A percentile compares a stretch with the other conserved stretches of the same genome.
Conservation (phyloP, 768 basidiomycete genomes). For the Amanita jacksonii region DNA sequence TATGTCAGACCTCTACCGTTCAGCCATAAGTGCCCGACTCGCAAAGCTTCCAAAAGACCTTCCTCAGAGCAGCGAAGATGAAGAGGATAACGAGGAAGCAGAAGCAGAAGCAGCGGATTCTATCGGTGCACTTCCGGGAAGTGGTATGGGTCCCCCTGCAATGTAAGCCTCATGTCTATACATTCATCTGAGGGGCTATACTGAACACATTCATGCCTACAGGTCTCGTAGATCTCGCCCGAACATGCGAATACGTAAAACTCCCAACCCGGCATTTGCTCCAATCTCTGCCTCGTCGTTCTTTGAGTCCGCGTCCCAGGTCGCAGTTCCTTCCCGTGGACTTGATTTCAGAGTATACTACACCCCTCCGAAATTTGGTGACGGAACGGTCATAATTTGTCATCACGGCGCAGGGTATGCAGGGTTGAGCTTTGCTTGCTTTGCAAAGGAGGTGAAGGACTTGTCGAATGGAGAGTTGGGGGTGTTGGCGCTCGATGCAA, state of each 20-base stretch:
- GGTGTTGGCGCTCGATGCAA: conserved; percentile 70
- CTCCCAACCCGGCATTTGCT: conserved; percentile 52
- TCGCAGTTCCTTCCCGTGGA: conserved; percentile 49
- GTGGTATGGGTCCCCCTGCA: conserved; percentile 52
- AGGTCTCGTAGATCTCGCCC: conserved; percentile 12
- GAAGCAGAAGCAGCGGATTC: conserved; percentile 42
- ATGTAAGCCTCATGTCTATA: conserved; percentile 46
- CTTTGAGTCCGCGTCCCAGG: conserved; percentile 75
- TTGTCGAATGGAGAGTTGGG: conserved; percentile 66
- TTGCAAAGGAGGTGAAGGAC: conserved; percentile 70
- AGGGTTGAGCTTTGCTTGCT: conserved; percentile 80
- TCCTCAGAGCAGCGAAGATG: conserved; percentile 32
- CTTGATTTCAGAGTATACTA: conserved; percentile 80
- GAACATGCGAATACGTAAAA: conserved; percentile 18
- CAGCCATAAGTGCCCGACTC: conserved; percentile 66
- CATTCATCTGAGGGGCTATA: conserved; percentile 5
- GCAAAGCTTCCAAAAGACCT: conserved; percentile 57
- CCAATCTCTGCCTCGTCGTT: conserved; percentile 73
- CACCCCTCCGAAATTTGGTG: conserved; percentile 49
- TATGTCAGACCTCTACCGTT: conserved; percentile 71
- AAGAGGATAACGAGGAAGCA: conserved; percentile 45
- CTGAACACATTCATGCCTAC: not conserved
- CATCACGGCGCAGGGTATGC: conserved; percentile 95
- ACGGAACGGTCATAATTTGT: conserved; percentile 72
- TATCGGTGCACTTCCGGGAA: conserved; percentile 51